Evolutionary conservation across 192 early-diverging fungal species (phyloP).

Genomic region (Martensiomyces pterosporus): DNA sequence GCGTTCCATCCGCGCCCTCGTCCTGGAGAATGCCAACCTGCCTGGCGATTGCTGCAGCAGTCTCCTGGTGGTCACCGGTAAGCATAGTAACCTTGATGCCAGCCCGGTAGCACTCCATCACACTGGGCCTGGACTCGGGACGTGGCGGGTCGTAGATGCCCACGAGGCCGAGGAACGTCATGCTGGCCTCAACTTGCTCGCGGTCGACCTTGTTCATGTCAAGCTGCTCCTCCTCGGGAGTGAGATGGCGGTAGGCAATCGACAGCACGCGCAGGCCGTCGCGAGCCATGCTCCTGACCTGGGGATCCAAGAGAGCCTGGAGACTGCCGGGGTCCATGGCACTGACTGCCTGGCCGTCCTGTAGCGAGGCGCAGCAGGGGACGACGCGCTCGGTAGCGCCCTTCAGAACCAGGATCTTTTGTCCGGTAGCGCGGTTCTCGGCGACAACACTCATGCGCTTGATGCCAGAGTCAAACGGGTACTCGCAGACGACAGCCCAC

Average conservation of each 20-base stretch:
- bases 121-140: constrained; percentile 60
- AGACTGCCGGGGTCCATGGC: constrained; percentile 33
- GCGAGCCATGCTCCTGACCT: constrained; percentile 69
- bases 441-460: constrained; percentile 92
- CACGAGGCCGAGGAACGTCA: constrained; percentile 83
- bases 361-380: constrained; percentile 57
- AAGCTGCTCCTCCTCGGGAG: constrained; percentile 16
- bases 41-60: constrained; percentile 87
- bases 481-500: constrained; percentile 59
- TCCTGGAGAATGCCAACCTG: constrained; percentile 75
- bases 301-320: constrained; percentile 51
- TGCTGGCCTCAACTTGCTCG: constrained; percentile 63
- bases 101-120: constrained; percentile 76
- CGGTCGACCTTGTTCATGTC: constrained; percentile 50
- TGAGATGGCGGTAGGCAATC: constrained; percentile 63
- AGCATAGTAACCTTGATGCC: constrained; percentile 96
- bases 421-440: constrained; percentile 27
- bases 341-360: constrained; percentile 32
- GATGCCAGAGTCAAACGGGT: constrained; percentile 67
- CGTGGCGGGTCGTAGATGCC: constrained; percentile 93
- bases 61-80: constrained; percentile 90
- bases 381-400: constrained; percentile 91
- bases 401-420: constrained; percentile 68
- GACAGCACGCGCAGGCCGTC: constrained; percentile 82
- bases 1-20: constrained; percentile 18